These are phyloP conservation scores for Tetrapisispora arboricola DNA, from an alignment of 805 yeast genomes.

Conservation along the genomic window DNA sequence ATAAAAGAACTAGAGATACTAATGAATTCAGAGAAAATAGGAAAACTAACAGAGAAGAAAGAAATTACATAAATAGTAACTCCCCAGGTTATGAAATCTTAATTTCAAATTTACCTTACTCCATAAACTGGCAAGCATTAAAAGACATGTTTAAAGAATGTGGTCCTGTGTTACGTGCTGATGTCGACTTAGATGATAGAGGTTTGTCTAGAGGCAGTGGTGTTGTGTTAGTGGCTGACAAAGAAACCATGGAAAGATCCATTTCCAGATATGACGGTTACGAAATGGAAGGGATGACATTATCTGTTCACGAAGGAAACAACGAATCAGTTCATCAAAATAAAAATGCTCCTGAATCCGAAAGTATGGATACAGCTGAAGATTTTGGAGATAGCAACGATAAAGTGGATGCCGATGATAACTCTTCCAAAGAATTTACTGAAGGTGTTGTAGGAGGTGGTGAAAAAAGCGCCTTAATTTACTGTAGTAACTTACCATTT, in stretches of 20 bases:
- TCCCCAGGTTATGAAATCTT: constrained; percentile 43
- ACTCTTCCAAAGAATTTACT: constrained; percentile 34
- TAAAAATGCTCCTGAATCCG: constrained; percentile 2
- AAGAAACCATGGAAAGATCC: constrained; percentile 60
- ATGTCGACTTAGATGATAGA: constrained; percentile 49
- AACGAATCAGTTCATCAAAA: constrained; percentile 5
- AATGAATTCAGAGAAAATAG: background rate
- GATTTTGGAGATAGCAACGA: background rate
- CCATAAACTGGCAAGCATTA: constrained; percentile 73
- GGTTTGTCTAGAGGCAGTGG: constrained; percentile 77
- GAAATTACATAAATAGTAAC: background rate
- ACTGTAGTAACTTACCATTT: constrained; percentile 74
- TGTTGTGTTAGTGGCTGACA: constrained; percentile 60
- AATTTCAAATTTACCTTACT: constrained; percentile 73
- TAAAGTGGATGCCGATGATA: background rate
- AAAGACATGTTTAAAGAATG: constrained; percentile 72
- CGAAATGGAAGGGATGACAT: constrained; percentile 26
- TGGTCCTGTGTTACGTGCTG: constrained; percentile 77
- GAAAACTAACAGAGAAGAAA: background rate
- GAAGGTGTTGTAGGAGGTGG: constrained; percentile 56
- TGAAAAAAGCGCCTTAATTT: constrained; percentile 49
- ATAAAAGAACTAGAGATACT: constrained; percentile 4
- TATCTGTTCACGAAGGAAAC: constrained; percentile 15
- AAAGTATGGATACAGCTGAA: constrained; percentile 4
- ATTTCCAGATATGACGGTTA: constrained; percentile 64